These are phyloP conservation scores for Zoysia japonica DNA, from an alignment of 176 grass and related monocot genomes.

Conservation along the genomic window DNA sequence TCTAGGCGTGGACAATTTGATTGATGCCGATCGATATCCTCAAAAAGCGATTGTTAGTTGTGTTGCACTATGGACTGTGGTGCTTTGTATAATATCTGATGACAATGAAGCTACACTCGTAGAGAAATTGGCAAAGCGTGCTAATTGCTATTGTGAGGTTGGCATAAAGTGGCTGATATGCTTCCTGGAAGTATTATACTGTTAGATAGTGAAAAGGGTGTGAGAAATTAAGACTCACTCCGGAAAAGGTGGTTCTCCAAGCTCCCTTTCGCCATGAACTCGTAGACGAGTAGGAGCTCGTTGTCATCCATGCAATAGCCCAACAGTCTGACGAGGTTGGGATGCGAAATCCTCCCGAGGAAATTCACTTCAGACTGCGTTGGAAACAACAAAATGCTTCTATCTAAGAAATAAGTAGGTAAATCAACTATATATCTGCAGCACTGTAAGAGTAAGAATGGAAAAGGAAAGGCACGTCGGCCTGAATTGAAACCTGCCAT, in stretches of 20 bases:
- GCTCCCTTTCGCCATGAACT: conserved; percentile 82
- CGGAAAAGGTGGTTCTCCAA: conserved; percentile 94
- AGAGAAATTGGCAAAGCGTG: conserved; percentile 36
- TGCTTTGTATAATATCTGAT: conserved; percentile 34
- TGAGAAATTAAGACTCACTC: conserved; percentile 53
- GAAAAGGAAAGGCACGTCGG: too few relatives aligned
- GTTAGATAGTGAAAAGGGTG: conserved; percentile 11
- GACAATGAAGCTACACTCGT: conserved; percentile 42
- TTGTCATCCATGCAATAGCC: conserved; percentile 83
- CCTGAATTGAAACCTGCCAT: conserved; percentile 56
- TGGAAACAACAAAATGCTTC: conserved; percentile 14
- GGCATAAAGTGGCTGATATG: conserved; percentile 47
- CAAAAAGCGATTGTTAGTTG: conserved; percentile 47
- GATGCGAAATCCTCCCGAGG: conserved; percentile 79
- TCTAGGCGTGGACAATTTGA: conserved; percentile 37
- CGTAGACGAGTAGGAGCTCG: conserved; percentile 84
- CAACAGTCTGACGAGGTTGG: conserved; percentile 88
- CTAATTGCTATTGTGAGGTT: conserved; percentile 13
- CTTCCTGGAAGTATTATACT: conserved; percentile 10
- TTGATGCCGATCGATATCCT: conserved; percentile 28
- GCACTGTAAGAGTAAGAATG: too few relatives aligned
- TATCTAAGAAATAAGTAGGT: neutral
- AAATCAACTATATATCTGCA: too few relatives aligned
- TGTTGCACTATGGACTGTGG: conserved; percentile 53
- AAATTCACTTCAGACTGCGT: conserved; percentile 94